Conservation (phyloP, 1,284 basidiomycete species). For the Sanghuangporus weigelae region DNA sequence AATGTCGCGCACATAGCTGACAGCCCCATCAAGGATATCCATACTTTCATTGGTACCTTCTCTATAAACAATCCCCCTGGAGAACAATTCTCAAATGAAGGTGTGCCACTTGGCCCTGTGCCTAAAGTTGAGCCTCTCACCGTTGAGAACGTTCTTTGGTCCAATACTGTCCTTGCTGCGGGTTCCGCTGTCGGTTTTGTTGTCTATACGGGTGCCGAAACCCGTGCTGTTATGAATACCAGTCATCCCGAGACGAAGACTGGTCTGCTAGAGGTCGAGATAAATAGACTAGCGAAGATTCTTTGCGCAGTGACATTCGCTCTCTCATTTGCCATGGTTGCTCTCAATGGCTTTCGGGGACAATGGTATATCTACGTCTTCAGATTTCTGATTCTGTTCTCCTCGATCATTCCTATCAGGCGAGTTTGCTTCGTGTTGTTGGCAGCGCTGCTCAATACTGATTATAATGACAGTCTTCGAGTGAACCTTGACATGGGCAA, state of each 20-base stretch:
- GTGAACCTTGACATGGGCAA: slow-evolving; percentile 99
- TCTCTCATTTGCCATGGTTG: slow-evolving; percentile 87
- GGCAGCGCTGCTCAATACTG: neutral
- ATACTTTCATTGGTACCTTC: slow-evolving; percentile 91
- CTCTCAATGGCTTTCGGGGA: slow-evolving; percentile 94
- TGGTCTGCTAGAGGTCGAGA: slow-evolving; percentile 89
- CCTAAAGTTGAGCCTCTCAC: slow-evolving; percentile 76
- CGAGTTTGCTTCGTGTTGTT: slow-evolving; percentile 31
- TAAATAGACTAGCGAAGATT: slow-evolving; percentile 96
- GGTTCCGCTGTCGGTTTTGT: slow-evolving; percentile 92
- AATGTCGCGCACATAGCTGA: slow-evolving; percentile 54
- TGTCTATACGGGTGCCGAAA: slow-evolving; percentile 92
- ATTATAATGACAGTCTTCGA: slow-evolving; percentile 59
- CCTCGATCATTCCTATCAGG: slow-evolving; percentile 99
- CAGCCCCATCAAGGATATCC: slow-evolving; percentile 94
- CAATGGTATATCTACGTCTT: slow-evolving; percentile 96
- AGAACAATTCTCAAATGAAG: slow-evolving; percentile 43
- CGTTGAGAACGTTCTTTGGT: slow-evolving; percentile 95
- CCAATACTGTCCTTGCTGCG: slow-evolving; percentile 95
- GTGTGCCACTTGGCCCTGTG: slow-evolving; percentile 49
- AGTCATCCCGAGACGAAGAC: slow-evolving; percentile 95
- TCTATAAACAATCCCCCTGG: slow-evolving; percentile 60
- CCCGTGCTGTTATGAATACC: slow-evolving; percentile 98
- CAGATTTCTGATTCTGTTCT: slow-evolving; percentile 96
- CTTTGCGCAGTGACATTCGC: slow-evolving; percentile 92